Evolutionary conservation across 805 yeast genomes (phyloP).

Genomic region (Candida ovalis): DNA sequence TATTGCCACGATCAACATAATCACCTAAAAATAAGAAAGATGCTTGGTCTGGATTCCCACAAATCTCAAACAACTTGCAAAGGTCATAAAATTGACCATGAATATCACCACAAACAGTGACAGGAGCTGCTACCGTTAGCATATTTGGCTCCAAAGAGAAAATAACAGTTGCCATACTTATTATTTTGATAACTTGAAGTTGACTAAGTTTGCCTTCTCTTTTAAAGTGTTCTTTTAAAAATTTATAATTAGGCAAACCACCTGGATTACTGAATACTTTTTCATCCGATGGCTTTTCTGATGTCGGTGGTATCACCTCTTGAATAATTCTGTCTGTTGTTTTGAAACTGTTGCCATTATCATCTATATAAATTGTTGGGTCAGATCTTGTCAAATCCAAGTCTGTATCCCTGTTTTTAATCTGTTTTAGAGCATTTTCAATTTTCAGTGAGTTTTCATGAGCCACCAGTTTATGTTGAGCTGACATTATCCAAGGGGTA

Average conservation of each 20-base stretch:
- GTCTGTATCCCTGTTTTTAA: slow-evolving; percentile 16
- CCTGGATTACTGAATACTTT: slow-evolving; percentile 56
- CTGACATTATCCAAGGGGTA: background rate
- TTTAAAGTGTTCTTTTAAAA: slow-evolving; percentile 68
- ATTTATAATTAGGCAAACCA: slow-evolving; percentile 70
- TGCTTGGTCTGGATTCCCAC: slow-evolving; percentile 78
- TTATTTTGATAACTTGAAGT: slow-evolving; percentile 64
- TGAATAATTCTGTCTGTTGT: slow-evolving; percentile 55
- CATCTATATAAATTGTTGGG: slow-evolving; percentile 20
- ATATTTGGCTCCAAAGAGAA: slow-evolving; percentile 74
- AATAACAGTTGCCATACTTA: slow-evolving; percentile 59
- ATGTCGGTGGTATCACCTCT: slow-evolving; percentile 62
- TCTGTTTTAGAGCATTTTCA: slow-evolving; percentile 33
- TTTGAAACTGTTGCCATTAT: slow-evolving; percentile 47
- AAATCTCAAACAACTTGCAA: slow-evolving; percentile 86
- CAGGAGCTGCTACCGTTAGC: slow-evolving; percentile 82
- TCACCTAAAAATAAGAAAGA: slow-evolving; percentile 86
- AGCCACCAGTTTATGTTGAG: slow-evolving; percentile 16
- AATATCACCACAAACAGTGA: slow-evolving; percentile 95
- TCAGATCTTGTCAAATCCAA: background rate
- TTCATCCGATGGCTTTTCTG: slow-evolving; percentile 58
- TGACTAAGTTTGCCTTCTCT: slow-evolving; percentile 77
- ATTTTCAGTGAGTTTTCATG: slow-evolving; percentile 52
- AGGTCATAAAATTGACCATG: slow-evolving; percentile 94
- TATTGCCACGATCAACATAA: slow-evolving; percentile 92